Percentiles rank a stretch among this genome's conserved stretches.
phyloP scores from a whole-genome alignment of 169 alveolate genomes.

The Cyclospora cayetanensis region DNA sequence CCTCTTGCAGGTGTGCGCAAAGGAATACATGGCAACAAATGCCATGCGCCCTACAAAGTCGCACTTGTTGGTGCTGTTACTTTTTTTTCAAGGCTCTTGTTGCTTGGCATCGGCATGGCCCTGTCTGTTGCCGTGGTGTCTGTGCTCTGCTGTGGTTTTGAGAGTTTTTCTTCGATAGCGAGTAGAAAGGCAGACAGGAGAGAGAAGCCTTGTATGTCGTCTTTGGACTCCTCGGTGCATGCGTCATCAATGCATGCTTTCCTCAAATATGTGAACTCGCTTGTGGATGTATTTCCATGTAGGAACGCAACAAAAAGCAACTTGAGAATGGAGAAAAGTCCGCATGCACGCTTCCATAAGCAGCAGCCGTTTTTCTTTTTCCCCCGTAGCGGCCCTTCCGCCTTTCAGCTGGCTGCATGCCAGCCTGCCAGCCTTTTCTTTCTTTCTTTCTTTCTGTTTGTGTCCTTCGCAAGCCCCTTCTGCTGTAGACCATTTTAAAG shows the following conservation, averaged over 20 bases:
- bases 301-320: constrained; percentile 45
- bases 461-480: background rate
- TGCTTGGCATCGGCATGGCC: constrained; percentile 51
- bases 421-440: too few relatives aligned
- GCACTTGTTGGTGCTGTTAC: background rate
- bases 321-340: background rate
- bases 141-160: too few relatives aligned
- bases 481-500: background rate
- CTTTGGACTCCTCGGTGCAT: too few relatives aligned
- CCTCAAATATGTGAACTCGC: too few relatives aligned
- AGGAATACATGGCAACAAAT: background rate
- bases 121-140: constrained; percentile 35
- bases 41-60: background rate
- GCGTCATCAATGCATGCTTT: too few relatives aligned
- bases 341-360: background rate
- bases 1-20: constrained; percentile 79
- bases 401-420: too few relatives aligned
- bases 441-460: background rate
- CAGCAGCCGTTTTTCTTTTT: too few relatives aligned
- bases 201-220: too few relatives aligned
- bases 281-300: too few relatives aligned
- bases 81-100: background rate
- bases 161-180: too few relatives aligned
- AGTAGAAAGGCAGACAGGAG: too few relatives aligned
- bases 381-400: too few relatives aligned